Evolutionary conservation across 2,329 filamentous ascomycete genomes (phyloP).

Genomic region (Madurella fahalii): DNA sequence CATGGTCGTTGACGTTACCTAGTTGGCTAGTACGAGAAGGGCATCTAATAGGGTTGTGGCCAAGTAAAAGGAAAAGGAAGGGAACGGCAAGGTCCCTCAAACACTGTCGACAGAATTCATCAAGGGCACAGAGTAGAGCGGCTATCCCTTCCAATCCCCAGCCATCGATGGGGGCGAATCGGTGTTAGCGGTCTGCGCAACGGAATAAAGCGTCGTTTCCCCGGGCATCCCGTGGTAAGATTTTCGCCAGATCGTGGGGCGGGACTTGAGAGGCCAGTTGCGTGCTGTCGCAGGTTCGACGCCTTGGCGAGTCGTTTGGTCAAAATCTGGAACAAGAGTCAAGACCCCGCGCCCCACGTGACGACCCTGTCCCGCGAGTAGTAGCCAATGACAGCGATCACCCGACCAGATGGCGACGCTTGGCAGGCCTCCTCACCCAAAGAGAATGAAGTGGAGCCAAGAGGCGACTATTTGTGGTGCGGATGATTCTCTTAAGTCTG

Average conservation of each 20-base stretch:
- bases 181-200: background rate
- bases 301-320: too few species aligned
- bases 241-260: background rate
- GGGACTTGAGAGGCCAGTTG: too few species aligned
- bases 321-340: too few species aligned
- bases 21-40: background rate
- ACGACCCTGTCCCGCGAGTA: too few species aligned
- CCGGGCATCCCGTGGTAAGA: background rate
- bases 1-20: constrained; percentile 15
- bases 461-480: too few species aligned
- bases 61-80: background rate
- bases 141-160: background rate
- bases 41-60: background rate
- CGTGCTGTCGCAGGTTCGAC: too few species aligned
- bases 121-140: constrained; percentile 4
- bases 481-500: too few species aligned
- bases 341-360: too few species aligned
- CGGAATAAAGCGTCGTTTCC: background rate
- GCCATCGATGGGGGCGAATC: constrained; percentile 5
- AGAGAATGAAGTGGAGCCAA: too few species aligned
- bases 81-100: background rate
- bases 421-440: too few species aligned
- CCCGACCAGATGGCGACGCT: too few species aligned
- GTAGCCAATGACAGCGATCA: too few species aligned
- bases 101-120: background rate